Conservation (phyloP, 805 yeast genomes). For the Hanseniaspora thailandica region DNA sequence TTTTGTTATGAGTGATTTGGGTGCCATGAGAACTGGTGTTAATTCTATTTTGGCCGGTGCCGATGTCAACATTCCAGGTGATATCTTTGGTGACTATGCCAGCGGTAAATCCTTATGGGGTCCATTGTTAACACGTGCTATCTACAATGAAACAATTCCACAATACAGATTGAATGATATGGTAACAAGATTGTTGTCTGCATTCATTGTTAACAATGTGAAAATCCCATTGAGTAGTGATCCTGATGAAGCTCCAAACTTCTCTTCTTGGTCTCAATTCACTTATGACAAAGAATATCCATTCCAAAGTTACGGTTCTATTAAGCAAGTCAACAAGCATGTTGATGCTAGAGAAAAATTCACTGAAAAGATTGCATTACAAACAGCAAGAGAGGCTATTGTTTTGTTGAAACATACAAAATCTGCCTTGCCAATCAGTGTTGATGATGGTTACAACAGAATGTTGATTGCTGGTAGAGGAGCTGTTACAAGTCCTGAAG, state of each 20-base stretch:
- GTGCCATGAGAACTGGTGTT: slow-evolving; percentile 51
- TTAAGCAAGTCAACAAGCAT: slow-evolving; percentile 42
- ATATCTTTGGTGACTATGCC: slow-evolving; percentile 41
- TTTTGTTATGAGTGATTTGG: slow-evolving; percentile 56
- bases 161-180: slow-evolving; percentile 47
- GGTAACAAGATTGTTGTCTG: slow-evolving; percentile 49
- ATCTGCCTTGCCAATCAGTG: slow-evolving; percentile 41
- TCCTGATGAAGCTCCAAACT: slow-evolving; percentile 38
- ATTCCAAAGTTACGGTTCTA: slow-evolving; percentile 45
- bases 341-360: slow-evolving; percentile 41
- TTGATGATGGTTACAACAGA: slow-evolving; percentile 32
- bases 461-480: slow-evolving; percentile 42
- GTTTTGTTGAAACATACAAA: slow-evolving; percentile 44
- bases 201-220: slow-evolving; percentile 38
- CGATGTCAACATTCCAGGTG: slow-evolving; percentile 60
- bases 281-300: slow-evolving; percentile 45
- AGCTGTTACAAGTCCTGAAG: slow-evolving; percentile 41
- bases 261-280: slow-evolving; percentile 48
- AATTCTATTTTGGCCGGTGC: slow-evolving; percentile 46
- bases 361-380: slow-evolving; percentile 38
- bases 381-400: slow-evolving; percentile 47
- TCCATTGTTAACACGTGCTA: slow-evolving; percentile 42
- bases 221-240: slow-evolving; percentile 30
- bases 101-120: slow-evolving; percentile 49
- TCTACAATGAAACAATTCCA: slow-evolving; percentile 45